Evolutionary conservation across 73 alveolate genomes (phyloP).

Genomic region (Tetrahymena malaccensis): DNA sequence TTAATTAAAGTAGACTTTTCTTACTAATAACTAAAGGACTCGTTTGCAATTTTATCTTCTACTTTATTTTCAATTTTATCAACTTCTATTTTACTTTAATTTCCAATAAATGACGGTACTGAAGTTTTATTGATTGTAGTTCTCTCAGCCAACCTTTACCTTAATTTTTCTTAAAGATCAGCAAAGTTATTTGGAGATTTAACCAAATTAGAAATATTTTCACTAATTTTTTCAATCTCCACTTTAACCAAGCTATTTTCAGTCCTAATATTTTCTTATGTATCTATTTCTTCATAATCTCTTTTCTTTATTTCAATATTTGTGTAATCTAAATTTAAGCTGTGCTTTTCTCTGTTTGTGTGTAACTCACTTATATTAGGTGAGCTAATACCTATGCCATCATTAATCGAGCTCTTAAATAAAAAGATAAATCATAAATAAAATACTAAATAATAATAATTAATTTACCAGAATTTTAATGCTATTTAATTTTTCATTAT

Average conservation of each 20-base stretch:
- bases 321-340: not conserved
- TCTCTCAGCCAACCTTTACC: not conserved
- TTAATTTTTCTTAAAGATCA: not conserved
- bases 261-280: not conserved
- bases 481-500: not conserved
- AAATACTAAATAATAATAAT: not conserved
- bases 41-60: not conserved
- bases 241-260: not conserved
- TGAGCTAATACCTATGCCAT: not conserved
- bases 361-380: not conserved
- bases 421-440: not conserved
- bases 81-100: not conserved
- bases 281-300: not conserved
- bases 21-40: not conserved
- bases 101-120: not conserved
- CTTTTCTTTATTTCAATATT: not conserved
- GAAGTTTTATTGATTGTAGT: not conserved
- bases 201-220: not conserved
- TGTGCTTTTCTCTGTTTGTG: not conserved
- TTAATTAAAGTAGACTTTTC: not conserved
- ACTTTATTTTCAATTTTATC: not conserved
- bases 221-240: not conserved
- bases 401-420: not conserved
- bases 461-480: not conserved
- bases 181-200: not conserved